These are phyloP conservation scores for Geosmithia putterillii DNA, from an alignment of 2,329 filamentous ascomycete species.

Conservation along the genomic window DNA sequence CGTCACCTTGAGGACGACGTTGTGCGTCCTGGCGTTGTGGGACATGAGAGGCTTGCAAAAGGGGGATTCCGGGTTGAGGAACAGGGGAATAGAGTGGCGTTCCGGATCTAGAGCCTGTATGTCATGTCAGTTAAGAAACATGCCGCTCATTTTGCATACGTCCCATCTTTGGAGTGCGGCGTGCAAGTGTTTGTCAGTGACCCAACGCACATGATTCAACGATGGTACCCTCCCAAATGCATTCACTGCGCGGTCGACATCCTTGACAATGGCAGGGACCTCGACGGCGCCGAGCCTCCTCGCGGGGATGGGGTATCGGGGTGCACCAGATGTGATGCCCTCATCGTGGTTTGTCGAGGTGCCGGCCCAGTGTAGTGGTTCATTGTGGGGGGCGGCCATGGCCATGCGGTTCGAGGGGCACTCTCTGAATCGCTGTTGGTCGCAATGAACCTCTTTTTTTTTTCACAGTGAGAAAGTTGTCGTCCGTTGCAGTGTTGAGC, in stretches of 20 bases:
- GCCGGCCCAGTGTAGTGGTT: too few species aligned
- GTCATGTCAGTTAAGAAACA: background rate
- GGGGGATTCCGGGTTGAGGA: slow-evolving; percentile 67
- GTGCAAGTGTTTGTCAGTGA: background rate
- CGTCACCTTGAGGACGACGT: slow-evolving; percentile 75
- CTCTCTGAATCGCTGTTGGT: too few species aligned
- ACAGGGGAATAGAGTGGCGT: slow-evolving; percentile 50
- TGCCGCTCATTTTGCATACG: too few species aligned
- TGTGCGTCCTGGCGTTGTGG: slow-evolving; percentile 62
- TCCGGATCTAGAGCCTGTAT: slow-evolving; percentile 32
- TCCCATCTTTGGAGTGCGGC: background rate
- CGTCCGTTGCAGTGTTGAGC: too few species aligned
- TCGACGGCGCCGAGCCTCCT: slow-evolving; percentile 26
- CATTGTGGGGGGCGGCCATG: background rate
- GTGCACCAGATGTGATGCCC: slow-evolving; percentile 9
- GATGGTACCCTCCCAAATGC: slow-evolving; percentile 26
- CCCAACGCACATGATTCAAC: slow-evolving; percentile 21
- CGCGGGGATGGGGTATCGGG: slow-evolving; percentile 20
- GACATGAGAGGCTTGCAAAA: slow-evolving; percentile 70
- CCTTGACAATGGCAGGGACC: slow-evolving; percentile 28
- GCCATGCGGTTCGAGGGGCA: too few species aligned
- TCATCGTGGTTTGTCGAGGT: background rate
- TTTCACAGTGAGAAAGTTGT: too few species aligned
- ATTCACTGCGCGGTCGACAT: slow-evolving; percentile 27
- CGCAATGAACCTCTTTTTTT: too few species aligned